phyloP scores from a whole-genome alignment of 257 asterid genomes.

The Knoxia roxburghii region DNA sequence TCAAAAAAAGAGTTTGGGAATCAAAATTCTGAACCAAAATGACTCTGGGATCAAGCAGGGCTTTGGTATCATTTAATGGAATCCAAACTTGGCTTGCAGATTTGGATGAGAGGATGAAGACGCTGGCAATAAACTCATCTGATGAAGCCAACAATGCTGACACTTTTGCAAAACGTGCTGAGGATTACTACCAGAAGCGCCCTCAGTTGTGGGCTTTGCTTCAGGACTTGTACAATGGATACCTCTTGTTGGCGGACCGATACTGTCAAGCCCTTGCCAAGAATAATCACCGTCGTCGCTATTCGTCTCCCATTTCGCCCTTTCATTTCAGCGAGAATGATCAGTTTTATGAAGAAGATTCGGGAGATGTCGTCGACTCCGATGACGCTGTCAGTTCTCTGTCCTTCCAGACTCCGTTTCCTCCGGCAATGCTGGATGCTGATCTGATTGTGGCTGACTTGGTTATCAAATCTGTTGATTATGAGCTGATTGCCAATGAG shows the following conservation, averaged over 20 bases:
- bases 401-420: conserved; percentile 52
- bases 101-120: conserved; percentile 80
- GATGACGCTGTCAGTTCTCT: conserved; percentile 76
- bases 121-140: conserved; percentile 33
- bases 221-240: conserved; percentile 70
- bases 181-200: conserved; percentile 72
- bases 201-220: conserved; percentile 75
- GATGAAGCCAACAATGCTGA: conserved; percentile 43
- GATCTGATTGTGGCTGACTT: conserved; percentile 64
- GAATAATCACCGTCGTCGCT: conserved; percentile 38
- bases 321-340: conserved; percentile 25
- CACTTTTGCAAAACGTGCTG: conserved; percentile 69
- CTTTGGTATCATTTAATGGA: conserved; percentile 4
- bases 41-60: neutral
- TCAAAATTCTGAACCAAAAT: neutral
- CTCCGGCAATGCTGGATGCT: conserved; percentile 23
- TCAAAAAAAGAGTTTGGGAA: neutral
- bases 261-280: conserved; percentile 73
- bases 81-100: conserved; percentile 33
- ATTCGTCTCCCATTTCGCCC: conserved; percentile 45
- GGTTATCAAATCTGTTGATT: conserved; percentile 64
- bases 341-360: conserved; percentile 32
- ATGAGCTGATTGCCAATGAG: conserved; percentile 55
- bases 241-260: conserved; percentile 77
- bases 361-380: conserved; percentile 52